phyloP scores from a whole-genome alignment of 2,329 filamentous ascomycete genomes.

The Microdochium bolleyi region DNA sequence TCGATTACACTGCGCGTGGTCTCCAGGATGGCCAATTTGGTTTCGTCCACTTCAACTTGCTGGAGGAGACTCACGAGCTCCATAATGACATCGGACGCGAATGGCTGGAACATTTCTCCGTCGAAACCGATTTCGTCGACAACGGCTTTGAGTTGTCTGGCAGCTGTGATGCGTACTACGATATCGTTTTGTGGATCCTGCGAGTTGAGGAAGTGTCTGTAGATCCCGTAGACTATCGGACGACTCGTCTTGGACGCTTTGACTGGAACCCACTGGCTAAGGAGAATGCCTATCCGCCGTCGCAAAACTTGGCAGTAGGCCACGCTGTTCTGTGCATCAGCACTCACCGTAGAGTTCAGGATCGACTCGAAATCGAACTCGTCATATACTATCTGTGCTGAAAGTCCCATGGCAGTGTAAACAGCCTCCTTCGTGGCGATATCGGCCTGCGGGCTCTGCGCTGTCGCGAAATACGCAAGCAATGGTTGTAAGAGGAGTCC shows the following conservation, averaged over 20 bases:
- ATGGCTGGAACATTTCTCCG: conserved; percentile 66
- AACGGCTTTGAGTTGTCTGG: conserved; percentile 71
- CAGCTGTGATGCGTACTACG: conserved; percentile 87
- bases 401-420: conserved; percentile 85
- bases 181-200: conserved; percentile 77
- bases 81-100: conserved; percentile 63
- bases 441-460: conserved; percentile 57
- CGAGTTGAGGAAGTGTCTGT: conserved; percentile 74
- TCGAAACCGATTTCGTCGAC: conserved; percentile 81
- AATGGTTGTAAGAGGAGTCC: conserved; percentile 70
- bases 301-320: conserved; percentile 71
- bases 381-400: conserved; percentile 67
- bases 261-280: conserved; percentile 84
- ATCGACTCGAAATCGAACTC: conserved; percentile 79
- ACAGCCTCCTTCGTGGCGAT: conserved; percentile 87
- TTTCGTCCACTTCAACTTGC: conserved; percentile 75
- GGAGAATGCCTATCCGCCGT: conserved; percentile 77
- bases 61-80: conserved; percentile 71
- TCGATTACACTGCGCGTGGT: conserved; percentile 76
- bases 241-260: conserved; percentile 62
- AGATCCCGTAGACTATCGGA: conserved; percentile 78
- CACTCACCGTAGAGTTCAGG: conserved; percentile 64
- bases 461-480: conserved; percentile 72
- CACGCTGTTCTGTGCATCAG: conserved; percentile 62
- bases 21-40: conserved; percentile 82